A percentile compares a stretch with the other conserved stretches of the same genome.
These are phyloP conservation scores for Phialophora tarda DNA, from an alignment of 2,329 filamentous ascomycete genomes.

Conservation along the genomic window DNA sequence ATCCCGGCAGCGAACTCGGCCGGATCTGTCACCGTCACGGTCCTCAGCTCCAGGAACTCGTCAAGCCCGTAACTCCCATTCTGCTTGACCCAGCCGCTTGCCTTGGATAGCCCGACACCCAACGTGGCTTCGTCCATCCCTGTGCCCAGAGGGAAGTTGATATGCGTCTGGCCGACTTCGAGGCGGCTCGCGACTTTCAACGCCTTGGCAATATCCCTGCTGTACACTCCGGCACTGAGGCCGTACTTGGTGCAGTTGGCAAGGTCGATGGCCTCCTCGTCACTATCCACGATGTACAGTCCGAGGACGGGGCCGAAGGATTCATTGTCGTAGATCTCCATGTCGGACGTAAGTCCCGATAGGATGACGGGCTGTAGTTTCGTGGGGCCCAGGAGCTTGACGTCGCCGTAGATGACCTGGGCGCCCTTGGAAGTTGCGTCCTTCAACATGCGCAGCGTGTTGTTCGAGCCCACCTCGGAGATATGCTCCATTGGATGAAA, in stretches of 20 bases:
- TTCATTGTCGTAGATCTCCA: slow-evolving; percentile 88
- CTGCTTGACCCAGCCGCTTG: slow-evolving; percentile 18
- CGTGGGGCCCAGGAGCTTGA: slow-evolving; percentile 72
- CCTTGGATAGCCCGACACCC: slow-evolving; percentile 11
- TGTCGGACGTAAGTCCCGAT: slow-evolving; percentile 73
- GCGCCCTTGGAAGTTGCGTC: slow-evolving; percentile 78
- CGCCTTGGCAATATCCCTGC: slow-evolving; percentile 52
- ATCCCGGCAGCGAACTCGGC: slow-evolving; percentile 9
- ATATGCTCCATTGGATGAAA: slow-evolving; percentile 73
- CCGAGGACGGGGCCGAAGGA: slow-evolving; percentile 91
- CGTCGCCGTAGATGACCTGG: slow-evolving; percentile 75
- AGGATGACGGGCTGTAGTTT: slow-evolving; percentile 83
- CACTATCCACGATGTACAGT: slow-evolving; percentile 79
- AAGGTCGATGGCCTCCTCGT: slow-evolving; percentile 61
- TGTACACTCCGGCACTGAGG: slow-evolving; percentile 27
- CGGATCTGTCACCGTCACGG: slow-evolving; percentile 16
- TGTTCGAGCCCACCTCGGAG: slow-evolving; percentile 84
- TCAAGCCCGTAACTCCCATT: slow-evolving; percentile 21
- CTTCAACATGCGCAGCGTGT: slow-evolving; percentile 74
- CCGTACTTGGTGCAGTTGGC: slow-evolving; percentile 34
- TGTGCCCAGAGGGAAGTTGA: slow-evolving; percentile 19
- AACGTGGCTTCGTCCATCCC: slow-evolving; percentile 18
- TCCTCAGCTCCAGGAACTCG: slow-evolving; percentile 18
- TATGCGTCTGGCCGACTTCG: slow-evolving; percentile 65
- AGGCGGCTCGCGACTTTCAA: slow-evolving; percentile 87